phyloP scores from a whole-genome alignment of 805 yeast species.

The Kockiozyma suomiensis region DNA sequence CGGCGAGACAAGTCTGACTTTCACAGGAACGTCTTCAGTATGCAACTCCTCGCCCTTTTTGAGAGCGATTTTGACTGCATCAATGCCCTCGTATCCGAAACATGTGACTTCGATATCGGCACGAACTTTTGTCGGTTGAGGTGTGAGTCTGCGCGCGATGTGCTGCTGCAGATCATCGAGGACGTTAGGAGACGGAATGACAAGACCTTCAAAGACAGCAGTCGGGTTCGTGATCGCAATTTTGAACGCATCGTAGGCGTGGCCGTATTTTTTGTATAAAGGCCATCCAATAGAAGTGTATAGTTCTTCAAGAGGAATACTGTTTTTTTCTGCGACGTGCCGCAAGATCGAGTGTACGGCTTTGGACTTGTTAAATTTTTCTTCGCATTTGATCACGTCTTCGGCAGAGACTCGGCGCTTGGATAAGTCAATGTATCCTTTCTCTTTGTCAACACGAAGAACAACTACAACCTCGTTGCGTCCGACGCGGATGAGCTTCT shows the following conservation, averaged over 20 bases:
- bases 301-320: slow-evolving; percentile 78
- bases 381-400: slow-evolving; percentile 96
- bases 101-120: slow-evolving; percentile 99
- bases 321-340: slow-evolving; percentile 97
- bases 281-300: slow-evolving; percentile 97
- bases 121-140: slow-evolving; percentile 96
- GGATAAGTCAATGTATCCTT: slow-evolving; percentile 96
- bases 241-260: slow-evolving; percentile 96
- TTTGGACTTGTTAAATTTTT: slow-evolving; percentile 92
- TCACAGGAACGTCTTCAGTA: slow-evolving; percentile 83
- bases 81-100: slow-evolving; percentile 95
- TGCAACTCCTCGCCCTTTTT: slow-evolving; percentile 81
- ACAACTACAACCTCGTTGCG: slow-evolving; percentile 98
- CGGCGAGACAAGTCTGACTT: slow-evolving; percentile 95
- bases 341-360: slow-evolving; percentile 98
- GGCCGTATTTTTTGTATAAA: slow-evolving; percentile 90
- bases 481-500: slow-evolving; percentile 95
- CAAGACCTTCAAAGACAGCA: slow-evolving; percentile 77
- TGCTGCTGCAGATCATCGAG: slow-evolving; percentile 83
- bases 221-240: slow-evolving; percentile 88
- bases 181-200: slow-evolving; percentile 70
- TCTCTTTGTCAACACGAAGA: slow-evolving; percentile 95
- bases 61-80: slow-evolving; percentile 90
- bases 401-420: slow-evolving; percentile 98
- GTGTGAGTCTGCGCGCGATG: slow-evolving; percentile 91